Base-by-base conservation (phyloP, 208 protist species). In the Crithidia bombi region DNA sequence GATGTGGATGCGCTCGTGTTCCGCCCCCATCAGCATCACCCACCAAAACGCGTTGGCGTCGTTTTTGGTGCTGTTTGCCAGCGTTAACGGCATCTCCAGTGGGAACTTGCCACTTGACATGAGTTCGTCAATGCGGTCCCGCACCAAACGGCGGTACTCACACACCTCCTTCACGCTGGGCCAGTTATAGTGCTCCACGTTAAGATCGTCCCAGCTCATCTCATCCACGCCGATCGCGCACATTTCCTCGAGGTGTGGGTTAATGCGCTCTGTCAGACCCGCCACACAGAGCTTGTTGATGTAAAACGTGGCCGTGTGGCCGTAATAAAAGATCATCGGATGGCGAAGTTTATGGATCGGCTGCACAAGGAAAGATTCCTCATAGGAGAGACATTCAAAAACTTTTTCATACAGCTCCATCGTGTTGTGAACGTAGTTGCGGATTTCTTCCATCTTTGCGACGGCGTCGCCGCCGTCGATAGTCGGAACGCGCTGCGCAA, bases 1-100 rank as follows among this genome's bases (percentile, higher is more conserved):
- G 17, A 98, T 73, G 75, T 99, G 98, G 65, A 99, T 98, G 58
- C 96, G 84, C 75, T 98, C 94, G 76, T 99, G 98, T 82, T 99
- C 97, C 55, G 96, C 85, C n/a, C 89, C 83, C 96, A 99, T 98
- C 46, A 97, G 63, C 73, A 98, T 91, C 44, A 96, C 78, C 91
- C 91, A 97, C 88, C 87, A 96, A 55, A 96, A 94, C 5, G 83
- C 81, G 68, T 93, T 94, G 56, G 82, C 83, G 50, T 83, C 74
- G 61, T 87, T 93, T 46, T 76, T 59, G 55, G 87, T 94, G 68
- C 89, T 94, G 75, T 85, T 89, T 21, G 57, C 78, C 64, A 94
- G 83, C 28, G 88, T 95, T 65, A 97, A 62, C 6, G 94, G 90
- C 73, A 95, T 81, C 51, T 82, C 66, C 49, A 96, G 77, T 11